Percentiles rank a stretch among this genome's conserved stretches.
These are phyloP conservation scores for Clausena lansium DNA, from an alignment of 345 rosid species.

Conservation along the genomic window DNA sequence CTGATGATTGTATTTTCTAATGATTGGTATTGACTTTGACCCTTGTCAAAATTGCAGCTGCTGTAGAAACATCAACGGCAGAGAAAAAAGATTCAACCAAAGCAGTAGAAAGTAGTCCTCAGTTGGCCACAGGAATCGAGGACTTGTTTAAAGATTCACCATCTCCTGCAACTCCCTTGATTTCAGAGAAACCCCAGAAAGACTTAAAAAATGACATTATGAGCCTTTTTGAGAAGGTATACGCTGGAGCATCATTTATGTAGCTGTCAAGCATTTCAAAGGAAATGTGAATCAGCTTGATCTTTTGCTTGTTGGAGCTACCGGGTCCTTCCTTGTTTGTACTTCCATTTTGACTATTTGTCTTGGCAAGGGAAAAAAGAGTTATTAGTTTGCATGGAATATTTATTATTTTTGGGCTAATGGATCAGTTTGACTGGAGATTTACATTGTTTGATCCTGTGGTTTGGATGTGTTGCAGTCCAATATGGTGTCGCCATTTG, in stretches of 20 bases:
- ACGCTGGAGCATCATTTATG: constrained; percentile 3
- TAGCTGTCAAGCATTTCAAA: background rate
- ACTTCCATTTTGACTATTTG: background rate
- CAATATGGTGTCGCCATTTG: constrained; percentile 89
- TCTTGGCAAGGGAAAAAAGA: background rate
- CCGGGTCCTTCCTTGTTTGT: background rate
- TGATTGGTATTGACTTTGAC: constrained; percentile 14
- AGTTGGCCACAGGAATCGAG: constrained; percentile 57
- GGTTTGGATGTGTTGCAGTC: constrained; percentile 52
- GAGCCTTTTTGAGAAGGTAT: constrained; percentile 99
- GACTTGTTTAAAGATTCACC: constrained; percentile 74
- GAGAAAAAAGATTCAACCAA: constrained; percentile 49
- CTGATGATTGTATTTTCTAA: constrained; percentile 9
- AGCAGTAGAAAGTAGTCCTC: constrained; percentile 47
- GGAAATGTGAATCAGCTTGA: background rate
- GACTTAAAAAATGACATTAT: constrained; percentile 89
- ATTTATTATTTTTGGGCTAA: background rate
- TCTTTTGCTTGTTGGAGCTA: background rate
- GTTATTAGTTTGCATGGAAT: background rate
- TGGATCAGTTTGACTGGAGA: background rate
- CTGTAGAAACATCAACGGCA: constrained; percentile 51
- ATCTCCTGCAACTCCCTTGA: constrained; percentile 32
- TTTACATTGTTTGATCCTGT: constrained; percentile 10
- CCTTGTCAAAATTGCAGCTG: constrained; percentile 41
- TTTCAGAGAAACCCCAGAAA: constrained; percentile 60